Conservation (phyloP, 2,329 filamentous ascomycete genomes). For the Alternaria sp. region DNA sequence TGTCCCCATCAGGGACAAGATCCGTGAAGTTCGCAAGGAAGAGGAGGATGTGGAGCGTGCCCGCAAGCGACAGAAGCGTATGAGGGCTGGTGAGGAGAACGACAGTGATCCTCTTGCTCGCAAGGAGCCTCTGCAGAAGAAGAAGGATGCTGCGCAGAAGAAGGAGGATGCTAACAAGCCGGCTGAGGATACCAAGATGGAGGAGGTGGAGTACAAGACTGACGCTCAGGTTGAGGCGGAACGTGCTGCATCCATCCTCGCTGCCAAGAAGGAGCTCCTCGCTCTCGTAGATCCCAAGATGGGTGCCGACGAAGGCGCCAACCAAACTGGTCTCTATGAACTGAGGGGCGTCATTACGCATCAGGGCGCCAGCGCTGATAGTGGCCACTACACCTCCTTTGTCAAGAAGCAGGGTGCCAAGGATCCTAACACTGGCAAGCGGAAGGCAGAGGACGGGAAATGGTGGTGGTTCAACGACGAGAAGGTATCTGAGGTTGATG, state of each 20-base stretch:
- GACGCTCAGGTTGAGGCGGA: slow-evolving; percentile 93
- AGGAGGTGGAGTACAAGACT: slow-evolving; percentile 81
- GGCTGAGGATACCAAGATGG: slow-evolving; percentile 71
- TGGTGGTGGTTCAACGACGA: slow-evolving; percentile 99
- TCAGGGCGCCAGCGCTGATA: slow-evolving; percentile 95
- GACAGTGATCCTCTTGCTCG: slow-evolving; percentile 52
- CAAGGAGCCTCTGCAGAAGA: slow-evolving; percentile 61
- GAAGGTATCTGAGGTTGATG: slow-evolving; percentile 89
- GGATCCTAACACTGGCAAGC: slow-evolving; percentile 78
- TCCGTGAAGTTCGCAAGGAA: slow-evolving; percentile 93
- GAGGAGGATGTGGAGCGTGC: slow-evolving; percentile 91
- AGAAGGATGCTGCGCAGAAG: slow-evolving; percentile 57
- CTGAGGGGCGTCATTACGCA: slow-evolving; percentile 93
- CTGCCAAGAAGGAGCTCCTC: slow-evolving; percentile 87
- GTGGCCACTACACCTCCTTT: slow-evolving; percentile 96
- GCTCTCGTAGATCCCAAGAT: slow-evolving; percentile 78
- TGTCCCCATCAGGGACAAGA: slow-evolving; percentile 93
- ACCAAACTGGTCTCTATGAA: slow-evolving; percentile 95
- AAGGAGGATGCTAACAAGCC: slow-evolving; percentile 62
- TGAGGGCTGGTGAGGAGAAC: slow-evolving; percentile 64
- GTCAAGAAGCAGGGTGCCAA: slow-evolving; percentile 86
- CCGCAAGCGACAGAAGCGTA: slow-evolving; percentile 87
- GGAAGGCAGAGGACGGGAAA: slow-evolving; percentile 83
- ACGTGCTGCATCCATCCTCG: slow-evolving; percentile 74
- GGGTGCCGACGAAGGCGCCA: slow-evolving; percentile 79